Evolutionary conservation across 371 early-diverging fungal species (phyloP).

Genomic region (Dichotomocladium elegans): DNA sequence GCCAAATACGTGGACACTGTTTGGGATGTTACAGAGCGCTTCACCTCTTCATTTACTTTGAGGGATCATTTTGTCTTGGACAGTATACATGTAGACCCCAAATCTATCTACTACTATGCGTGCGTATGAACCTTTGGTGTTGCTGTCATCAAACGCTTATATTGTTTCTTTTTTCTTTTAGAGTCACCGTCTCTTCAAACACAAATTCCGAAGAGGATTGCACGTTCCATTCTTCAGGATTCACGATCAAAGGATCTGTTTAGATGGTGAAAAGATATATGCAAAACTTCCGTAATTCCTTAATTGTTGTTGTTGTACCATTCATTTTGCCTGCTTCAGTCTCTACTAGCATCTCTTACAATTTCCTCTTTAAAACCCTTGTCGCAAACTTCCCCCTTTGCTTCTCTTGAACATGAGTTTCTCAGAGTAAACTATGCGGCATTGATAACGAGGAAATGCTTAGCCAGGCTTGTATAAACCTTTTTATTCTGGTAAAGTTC

Average conservation of each 20-base stretch:
- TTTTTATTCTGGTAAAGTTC: too few species aligned
- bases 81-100: slow-evolving; percentile 9
- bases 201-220: slow-evolving; percentile 4
- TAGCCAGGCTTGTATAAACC: too few species aligned
- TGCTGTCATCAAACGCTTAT: too few species aligned
- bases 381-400: too few species aligned
- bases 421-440: too few species aligned
- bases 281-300: too few species aligned
- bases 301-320: background rate
- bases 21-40: slow-evolving; percentile 27
- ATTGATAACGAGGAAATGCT: too few species aligned
- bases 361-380: background rate
- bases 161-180: background rate
- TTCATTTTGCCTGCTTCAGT: background rate
- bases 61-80: slow-evolving; percentile 34
- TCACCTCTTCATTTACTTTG: slow-evolving; percentile 29
- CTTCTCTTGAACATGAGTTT: too few species aligned
- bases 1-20: slow-evolving; percentile 15
- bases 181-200: slow-evolving; percentile 6
- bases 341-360: background rate
- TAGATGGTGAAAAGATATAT: too few species aligned
- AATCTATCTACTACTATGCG: slow-evolving; percentile 12
- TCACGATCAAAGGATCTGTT: slow-evolving; percentile 12
- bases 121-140: too few species aligned
- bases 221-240: slow-evolving; percentile 11